Evolutionary conservation across 768 basidiomycete species (phyloP), one percentile per base, ranked within the genome.

Genomic region (Exidia glandulosa): DNA sequence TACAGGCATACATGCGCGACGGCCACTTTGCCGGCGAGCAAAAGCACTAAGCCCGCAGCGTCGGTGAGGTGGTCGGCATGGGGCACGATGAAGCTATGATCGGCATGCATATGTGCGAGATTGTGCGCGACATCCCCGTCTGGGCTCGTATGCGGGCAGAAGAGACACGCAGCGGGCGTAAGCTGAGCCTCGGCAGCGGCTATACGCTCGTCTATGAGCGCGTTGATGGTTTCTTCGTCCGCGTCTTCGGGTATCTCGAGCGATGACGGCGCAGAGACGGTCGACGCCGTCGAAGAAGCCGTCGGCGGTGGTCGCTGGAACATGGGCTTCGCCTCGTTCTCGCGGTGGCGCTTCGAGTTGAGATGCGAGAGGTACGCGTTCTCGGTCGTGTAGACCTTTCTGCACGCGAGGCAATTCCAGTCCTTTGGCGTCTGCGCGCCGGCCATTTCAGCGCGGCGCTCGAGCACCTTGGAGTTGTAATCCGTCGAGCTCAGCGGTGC

Each of bases 81-180:
- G 50, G 96, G 96, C 63, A 99, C 79, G 77, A 95, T 96, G 79
- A 98, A 98, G 9, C 93, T 93, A 73, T 99, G 96, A 0, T 71
- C 71, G 56, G 72, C 69, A 41, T 88, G 84, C 96, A 99, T 99
- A 77, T 99, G 96, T 1, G 79, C 73, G 41, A 94, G 79, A 66
- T 86, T 92, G 3, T 77, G 81, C 19, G 84, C 76, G 33, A 91
- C 72, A n/a, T n/a, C n/a, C n/a, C n/a, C n/a, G 10, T 82, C 76
- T 0, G 75, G 32, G 23, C 78, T 75, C 16, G 76, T 69, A 32
- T 75, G 64, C 4, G 81, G 60, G 75, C 96, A 99, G 78, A 98
- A 99, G 59, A 99, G 86, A 70, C 95, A 99, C 54, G 85, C 75
- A 34, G 77, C 73, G 12, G 82, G 72, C 3, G 84, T 80, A 25